Conservation (phyloP, 2,329 filamentous ascomycete species). For the Rachicladosporium sp. region DNA sequence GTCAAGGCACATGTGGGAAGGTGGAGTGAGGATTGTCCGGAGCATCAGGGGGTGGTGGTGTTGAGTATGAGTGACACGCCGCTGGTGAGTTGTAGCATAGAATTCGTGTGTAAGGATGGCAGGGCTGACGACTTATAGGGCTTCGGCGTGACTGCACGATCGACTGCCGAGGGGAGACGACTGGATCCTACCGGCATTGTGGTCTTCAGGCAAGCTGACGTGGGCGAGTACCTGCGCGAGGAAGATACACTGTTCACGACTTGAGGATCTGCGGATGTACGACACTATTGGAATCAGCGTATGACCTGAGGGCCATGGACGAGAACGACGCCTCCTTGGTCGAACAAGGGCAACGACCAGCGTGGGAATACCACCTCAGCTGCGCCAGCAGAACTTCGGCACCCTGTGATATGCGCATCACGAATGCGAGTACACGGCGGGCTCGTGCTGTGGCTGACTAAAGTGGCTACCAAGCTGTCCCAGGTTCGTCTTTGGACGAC, state of each 20-base stretch:
- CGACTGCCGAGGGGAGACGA: conserved; percentile 68
- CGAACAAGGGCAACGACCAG: no score
- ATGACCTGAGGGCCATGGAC: no score
- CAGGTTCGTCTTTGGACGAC: no score
- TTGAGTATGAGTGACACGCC: conserved; percentile 86
- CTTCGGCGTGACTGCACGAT: conserved; percentile 83
- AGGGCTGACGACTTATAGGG: conserved; percentile 41
- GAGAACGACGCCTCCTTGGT: no score
- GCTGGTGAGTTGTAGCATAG: conserved; percentile 31
- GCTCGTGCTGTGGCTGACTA: no score
- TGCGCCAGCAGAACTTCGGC: no score
- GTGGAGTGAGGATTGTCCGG: conserved; percentile 83
- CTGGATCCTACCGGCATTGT: conserved; percentile 84
- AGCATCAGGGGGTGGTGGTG: conserved; percentile 84
- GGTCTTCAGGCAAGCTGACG: conserved; percentile 83
- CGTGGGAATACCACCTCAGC: no score
- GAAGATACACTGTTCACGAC: conserved; percentile 54
- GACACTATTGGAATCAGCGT: no score
- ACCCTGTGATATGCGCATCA: no score
- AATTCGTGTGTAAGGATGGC: not conserved
- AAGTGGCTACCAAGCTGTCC: no score
- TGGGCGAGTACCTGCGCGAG: conserved; percentile 88
- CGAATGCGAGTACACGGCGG: no score
- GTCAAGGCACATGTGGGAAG: conserved; percentile 72
- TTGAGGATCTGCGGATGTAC: conserved; percentile 8